Evolutionary conservation across 116 monocot genomes (phyloP).

Genomic region (Papilionanthe hybrid): DNA sequence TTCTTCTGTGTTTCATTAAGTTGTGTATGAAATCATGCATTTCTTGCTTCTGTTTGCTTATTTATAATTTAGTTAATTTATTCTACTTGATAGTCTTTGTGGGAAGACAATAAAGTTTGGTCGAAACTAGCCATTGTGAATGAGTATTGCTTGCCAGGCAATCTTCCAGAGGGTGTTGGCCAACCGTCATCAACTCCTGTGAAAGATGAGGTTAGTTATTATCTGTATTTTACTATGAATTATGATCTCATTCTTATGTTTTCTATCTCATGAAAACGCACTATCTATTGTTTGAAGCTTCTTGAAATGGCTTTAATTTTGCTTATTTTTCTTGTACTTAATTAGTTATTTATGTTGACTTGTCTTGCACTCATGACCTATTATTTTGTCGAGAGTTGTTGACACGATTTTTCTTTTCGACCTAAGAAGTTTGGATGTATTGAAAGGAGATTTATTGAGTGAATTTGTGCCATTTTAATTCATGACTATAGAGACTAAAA

Average conservation of each 20-base stretch:
- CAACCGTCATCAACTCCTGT: conserved; percentile 41
- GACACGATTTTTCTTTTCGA: no score
- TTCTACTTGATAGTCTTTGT: conserved; percentile 41
- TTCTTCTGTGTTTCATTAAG: background rate
- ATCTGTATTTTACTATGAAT: background rate
- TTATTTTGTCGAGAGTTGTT: no score
- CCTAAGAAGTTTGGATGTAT: no score
- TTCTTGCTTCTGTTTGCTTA: background rate
- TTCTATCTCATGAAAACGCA: conserved; percentile 7
- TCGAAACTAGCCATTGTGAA: conserved; percentile 46
- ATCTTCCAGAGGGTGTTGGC: conserved; percentile 38
- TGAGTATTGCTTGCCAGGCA: conserved; percentile 42
- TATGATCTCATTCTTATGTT: background rate
- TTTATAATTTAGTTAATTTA: background rate
- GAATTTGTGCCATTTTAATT: no score
- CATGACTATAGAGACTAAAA: no score
- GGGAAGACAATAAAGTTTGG: conserved; percentile 46
- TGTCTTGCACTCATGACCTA: no score
- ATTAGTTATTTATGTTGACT: no score
- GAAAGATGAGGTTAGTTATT: conserved; percentile 45
- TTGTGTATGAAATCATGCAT: conserved; percentile 1
- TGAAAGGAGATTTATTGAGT: no score
- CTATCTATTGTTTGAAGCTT: background rate
- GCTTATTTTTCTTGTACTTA: no score
- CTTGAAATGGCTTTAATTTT: no score